Conservation (phyloP, 768 basidiomycete species). For the Leccinellum albellum region DNA sequence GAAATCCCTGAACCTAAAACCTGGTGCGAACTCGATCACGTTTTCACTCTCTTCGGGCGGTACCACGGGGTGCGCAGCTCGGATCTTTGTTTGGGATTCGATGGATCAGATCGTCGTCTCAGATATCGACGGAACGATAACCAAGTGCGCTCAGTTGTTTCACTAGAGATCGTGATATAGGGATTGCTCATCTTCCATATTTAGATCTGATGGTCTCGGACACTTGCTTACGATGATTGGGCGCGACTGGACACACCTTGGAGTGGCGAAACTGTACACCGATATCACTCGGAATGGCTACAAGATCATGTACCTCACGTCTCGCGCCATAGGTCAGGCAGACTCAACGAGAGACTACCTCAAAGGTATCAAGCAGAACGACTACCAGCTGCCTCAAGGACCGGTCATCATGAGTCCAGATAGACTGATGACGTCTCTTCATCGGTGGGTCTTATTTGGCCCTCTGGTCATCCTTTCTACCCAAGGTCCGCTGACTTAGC, state of each 20-base stretch:
- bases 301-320: constrained; percentile 97
- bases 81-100: constrained; percentile 96
- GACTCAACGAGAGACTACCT: constrained; percentile 95
- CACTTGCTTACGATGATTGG: constrained; percentile 98
- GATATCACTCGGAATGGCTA: constrained; percentile 95
- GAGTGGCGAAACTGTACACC: constrained; percentile 95
- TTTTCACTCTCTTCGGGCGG: constrained; percentile 89
- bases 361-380: constrained; percentile 90
- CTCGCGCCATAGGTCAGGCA: constrained; percentile 95
- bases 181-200: not conserved
- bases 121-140: constrained; percentile 98
- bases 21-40: constrained; percentile 87
- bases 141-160: constrained; percentile 62
- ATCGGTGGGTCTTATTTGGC: constrained; percentile 58
- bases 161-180: not conserved
- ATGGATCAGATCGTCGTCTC: constrained; percentile 88
- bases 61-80: constrained; percentile 78
- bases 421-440: constrained; percentile 87
- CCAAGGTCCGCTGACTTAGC: not conserved
- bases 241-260: constrained; percentile 96
- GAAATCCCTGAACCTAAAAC: constrained; percentile 82
- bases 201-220: constrained; percentile 90
- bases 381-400: constrained; percentile 94
- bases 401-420: constrained; percentile 99
- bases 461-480: not conserved